Evolutionary conservation across 1,139 yeast species (phyloP), one percentile per base, ranked within the genome.

Genomic region (Yamadazyma diospyri): DNA sequence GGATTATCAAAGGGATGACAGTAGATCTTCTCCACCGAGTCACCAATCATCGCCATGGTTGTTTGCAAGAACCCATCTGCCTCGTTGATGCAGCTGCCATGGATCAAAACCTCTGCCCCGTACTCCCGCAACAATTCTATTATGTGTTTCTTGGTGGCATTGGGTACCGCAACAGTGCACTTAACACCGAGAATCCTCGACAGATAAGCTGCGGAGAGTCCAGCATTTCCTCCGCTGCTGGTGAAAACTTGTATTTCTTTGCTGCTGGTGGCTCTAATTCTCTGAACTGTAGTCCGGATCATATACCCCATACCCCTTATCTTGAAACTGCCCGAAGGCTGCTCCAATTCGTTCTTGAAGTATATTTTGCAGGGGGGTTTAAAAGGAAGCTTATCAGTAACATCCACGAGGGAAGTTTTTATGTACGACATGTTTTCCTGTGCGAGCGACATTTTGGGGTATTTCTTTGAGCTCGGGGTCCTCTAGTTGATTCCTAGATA

Each of bases 201-300:
- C 35, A 61, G 55, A 36, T 60, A 65, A 2, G 70, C 72, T 8
- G 71, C 72, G 9, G 72, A 70, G 28, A 66, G 48, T 0, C 72
- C 72, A n/a, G 72, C 72, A 42, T 66, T 66, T 5, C 72, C 72
- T 6, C 72, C 72, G 29, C 67, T 59, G 3, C 69, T 61, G n/a
- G 69, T 64, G 39, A 57, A 64, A 5, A 64, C 61, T 13, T 53
- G 56, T 9, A 61, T 50, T 11, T 38, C 37, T 4, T 42, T 34
- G 11, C 42, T 37, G 5, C 48, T 48, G n/a, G 33, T 34, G 4
- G 25, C 34, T 12, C 41, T 37, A 2, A 64, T 58, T 11, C 41
- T 39, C 4, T 34, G 32, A 9, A 63, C 48, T 6, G 53, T 46
- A 13, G 36, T 33, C 5, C 43, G 46, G n/a, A 65, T 48, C 38